Evolutionary conservation across 129 eudicot genomes (phyloP).

Genomic region (Cynara cardunculus): DNA sequence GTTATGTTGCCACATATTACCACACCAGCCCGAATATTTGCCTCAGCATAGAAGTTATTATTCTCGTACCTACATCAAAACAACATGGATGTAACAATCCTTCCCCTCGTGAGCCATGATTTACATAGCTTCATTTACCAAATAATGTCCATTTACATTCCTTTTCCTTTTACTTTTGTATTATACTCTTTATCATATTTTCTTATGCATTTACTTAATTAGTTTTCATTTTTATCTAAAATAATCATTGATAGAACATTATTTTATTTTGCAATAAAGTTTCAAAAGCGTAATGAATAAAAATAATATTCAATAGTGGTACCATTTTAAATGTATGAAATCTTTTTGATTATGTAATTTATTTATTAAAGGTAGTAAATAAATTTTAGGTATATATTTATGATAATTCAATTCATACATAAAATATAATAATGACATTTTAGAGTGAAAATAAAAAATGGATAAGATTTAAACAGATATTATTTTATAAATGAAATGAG

Average conservation of each 20-base stretch:
- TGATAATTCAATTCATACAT: background rate
- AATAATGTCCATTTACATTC: background rate
- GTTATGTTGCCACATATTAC: slow-evolving; percentile 31
- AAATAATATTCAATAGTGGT: no score
- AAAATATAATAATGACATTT: no score
- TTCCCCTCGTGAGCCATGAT: background rate
- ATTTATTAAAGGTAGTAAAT: background rate
- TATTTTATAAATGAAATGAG: background rate
- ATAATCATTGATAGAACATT: no score
- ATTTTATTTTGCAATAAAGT: no score
- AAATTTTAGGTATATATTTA: background rate
- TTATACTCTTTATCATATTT: no score
- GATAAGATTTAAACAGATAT: background rate
- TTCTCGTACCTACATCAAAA: slow-evolving; percentile 47
- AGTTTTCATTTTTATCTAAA: no score
- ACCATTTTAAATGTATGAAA: background rate
- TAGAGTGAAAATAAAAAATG: no score
- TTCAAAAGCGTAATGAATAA: no score
- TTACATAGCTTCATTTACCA: background rate
- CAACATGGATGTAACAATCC: background rate
- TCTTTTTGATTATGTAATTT: background rate
- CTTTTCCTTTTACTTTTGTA: background rate
- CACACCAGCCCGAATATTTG: slow-evolving; percentile 27
- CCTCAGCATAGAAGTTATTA: slow-evolving; percentile 34
- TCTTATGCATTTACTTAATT: no score